These are phyloP conservation scores for Suhomyces canberraensis DNA, from an alignment of 805 yeast genomes.

Conservation along the genomic window DNA sequence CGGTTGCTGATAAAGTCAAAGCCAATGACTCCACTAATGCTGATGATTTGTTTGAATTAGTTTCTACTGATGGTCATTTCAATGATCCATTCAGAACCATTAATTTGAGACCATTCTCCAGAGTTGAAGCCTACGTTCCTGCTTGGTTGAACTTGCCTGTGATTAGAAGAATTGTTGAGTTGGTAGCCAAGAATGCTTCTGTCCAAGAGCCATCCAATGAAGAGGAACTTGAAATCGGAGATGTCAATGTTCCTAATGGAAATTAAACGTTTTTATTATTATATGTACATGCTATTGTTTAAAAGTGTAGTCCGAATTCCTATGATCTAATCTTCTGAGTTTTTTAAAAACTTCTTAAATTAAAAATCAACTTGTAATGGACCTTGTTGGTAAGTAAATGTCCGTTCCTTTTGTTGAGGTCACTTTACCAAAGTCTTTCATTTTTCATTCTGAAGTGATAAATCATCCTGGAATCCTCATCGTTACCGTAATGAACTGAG, in stretches of 20 bases:
- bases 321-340: too few species aligned
- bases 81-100: conserved; percentile 80
- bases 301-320: too few species aligned
- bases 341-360: too few species aligned
- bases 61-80: conserved; percentile 69
- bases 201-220: conserved; percentile 48
- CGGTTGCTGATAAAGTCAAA: conserved; percentile 77
- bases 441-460: too few species aligned
- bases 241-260: not conserved
- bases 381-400: too few species aligned
- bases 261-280: not conserved
- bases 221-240: conserved; percentile 1
- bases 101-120: conserved; percentile 70
- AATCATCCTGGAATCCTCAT: too few species aligned
- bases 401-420: too few species aligned
- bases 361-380: too few species aligned
- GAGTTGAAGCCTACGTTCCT: conserved; percentile 89
- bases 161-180: conserved; percentile 82
- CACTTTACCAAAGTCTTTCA: too few species aligned
- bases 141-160: conserved; percentile 89
- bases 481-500: too few species aligned
- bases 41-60: conserved; percentile 67
- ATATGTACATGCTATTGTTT: not conserved
- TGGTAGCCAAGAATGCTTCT: conserved; percentile 79
- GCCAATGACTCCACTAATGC: conserved; percentile 47